Conservation (phyloP, 2,329 filamentous ascomycete genomes). For the Epichloe brachyelytri region DNA sequence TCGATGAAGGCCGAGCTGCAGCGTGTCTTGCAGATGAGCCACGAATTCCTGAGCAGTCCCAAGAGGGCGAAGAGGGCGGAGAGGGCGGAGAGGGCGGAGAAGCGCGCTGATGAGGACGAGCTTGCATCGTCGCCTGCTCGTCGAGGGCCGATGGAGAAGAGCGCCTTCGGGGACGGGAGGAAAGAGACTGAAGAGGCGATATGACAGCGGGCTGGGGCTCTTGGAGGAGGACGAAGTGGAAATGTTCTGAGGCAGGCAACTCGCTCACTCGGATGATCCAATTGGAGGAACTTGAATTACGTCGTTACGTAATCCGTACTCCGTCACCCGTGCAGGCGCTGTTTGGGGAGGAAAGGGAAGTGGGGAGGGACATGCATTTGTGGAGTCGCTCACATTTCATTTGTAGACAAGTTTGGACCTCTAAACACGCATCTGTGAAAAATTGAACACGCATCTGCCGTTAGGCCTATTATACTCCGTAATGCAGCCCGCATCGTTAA, state of each 20-base stretch:
- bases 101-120: background rate
- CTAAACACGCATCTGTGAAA: too few relatives aligned
- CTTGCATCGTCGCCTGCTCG: constrained; percentile 7
- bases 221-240: constrained; percentile 39
- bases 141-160: constrained; percentile 8
- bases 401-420: background rate
- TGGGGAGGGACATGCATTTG: too few relatives aligned
- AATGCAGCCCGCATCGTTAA: too few relatives aligned
- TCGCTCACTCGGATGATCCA: too few relatives aligned
- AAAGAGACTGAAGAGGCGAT: constrained; percentile 30
- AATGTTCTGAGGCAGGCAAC: too few relatives aligned
- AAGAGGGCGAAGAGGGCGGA: constrained; percentile 8
- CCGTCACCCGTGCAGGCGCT: too few relatives aligned
- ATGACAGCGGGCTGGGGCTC: constrained; percentile 43
- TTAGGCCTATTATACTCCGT: too few relatives aligned
- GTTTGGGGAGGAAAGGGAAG: too few relatives aligned
- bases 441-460: too few relatives aligned
- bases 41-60: constrained; percentile 27
- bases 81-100: constrained; percentile 9
- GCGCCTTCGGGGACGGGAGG: background rate
- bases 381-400: background rate
- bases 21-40: constrained; percentile 32
- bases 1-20: constrained; percentile 39
- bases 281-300: too few relatives aligned
- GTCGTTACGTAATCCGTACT: too few relatives aligned